Evolutionary conservation across 768 basidiomycete species (phyloP).

Genomic region (Xerocomus potaroensis): DNA sequence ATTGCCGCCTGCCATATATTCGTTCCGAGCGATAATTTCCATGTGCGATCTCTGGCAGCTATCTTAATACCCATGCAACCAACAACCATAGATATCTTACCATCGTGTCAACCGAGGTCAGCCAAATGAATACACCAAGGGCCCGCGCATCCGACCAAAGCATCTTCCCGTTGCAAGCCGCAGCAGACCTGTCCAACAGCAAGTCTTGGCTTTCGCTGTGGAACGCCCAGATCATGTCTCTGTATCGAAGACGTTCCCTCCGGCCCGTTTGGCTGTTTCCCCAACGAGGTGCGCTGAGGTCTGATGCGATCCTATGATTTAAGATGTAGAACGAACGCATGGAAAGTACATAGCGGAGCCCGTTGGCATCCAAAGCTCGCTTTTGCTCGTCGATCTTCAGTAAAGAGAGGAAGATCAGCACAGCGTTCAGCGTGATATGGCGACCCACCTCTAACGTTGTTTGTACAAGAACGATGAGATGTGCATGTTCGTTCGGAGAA

Average conservation of each 20-base stretch:
- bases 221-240: constrained; percentile 97
- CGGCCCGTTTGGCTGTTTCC: constrained; percentile 45
- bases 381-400: constrained; percentile 82
- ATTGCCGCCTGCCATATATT: constrained; percentile 83
- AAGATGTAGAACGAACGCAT: constrained; percentile 90
- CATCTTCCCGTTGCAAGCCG: constrained; percentile 82
- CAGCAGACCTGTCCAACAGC: constrained; percentile 62
- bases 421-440: background rate
- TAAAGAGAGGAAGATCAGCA: background rate
- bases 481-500: constrained; percentile 75
- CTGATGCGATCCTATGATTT: constrained; percentile 56
- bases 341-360: constrained; percentile 87
- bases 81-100: constrained; percentile 42
- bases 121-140: constrained; percentile 84
- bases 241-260: constrained; percentile 78
- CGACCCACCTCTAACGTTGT: constrained; percentile 72
- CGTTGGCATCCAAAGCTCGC: constrained; percentile 88
- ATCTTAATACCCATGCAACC: background rate
- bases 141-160: constrained; percentile 85
- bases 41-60: constrained; percentile 66
- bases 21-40: constrained; percentile 86
- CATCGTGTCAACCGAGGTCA: constrained; percentile 72
- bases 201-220: constrained; percentile 93
- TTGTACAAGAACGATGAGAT: constrained; percentile 80
- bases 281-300: constrained; percentile 43